Evolutionary conservation across 129 eudicot species (phyloP).

Genomic region (Arctium lappa): DNA sequence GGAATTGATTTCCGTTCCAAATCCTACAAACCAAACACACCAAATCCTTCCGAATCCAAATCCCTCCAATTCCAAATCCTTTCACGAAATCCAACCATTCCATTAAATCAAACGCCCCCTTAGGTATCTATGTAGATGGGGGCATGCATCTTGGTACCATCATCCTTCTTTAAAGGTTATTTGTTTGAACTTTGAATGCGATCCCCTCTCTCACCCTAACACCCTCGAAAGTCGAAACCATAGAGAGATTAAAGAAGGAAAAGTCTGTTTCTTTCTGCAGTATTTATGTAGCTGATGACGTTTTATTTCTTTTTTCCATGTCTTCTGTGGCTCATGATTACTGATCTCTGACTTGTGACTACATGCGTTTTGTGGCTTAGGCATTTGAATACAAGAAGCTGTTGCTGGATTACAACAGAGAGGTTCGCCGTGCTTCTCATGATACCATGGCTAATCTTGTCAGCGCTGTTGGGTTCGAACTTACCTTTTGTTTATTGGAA

Average conservation of each 20-base stretch:
- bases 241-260: neutral
- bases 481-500: slow-evolving; percentile 20
- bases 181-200: neutral
- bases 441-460: slow-evolving; percentile 85
- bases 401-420: slow-evolving; percentile 81
- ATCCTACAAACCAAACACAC: no score
- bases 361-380: slow-evolving; percentile 43
- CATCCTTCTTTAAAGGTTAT: no score
- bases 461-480: slow-evolving; percentile 63
- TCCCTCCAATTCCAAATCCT: no score
- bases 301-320: neutral
- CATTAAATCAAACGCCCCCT: no score
- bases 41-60: no score
- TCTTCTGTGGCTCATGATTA: slow-evolving; percentile 4
- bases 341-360: neutral
- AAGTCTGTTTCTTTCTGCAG: neutral
- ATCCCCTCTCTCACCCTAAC: neutral
- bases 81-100: no score
- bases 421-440: slow-evolving; percentile 92
- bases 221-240: neutral
- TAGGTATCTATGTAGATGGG: no score
- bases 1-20: no score
- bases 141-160: no score
- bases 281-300: neutral
- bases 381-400: slow-evolving; percentile 96